Conservation (phyloP, 345 rosid genomes). For the Hypericum perforatum region DNA sequence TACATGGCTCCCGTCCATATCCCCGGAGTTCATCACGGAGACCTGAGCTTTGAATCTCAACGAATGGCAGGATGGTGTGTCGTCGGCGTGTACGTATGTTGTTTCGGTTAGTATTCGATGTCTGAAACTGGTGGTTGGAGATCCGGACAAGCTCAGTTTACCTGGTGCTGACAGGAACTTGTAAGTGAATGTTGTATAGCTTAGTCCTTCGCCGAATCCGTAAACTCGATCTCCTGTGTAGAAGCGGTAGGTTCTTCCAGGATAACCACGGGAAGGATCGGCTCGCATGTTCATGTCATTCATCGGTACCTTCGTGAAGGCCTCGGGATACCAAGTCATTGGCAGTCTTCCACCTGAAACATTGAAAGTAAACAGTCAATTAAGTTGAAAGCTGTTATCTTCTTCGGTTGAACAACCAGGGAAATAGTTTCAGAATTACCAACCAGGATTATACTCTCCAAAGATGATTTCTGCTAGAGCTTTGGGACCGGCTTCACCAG, state of each 20-base stretch:
- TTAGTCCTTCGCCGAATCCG: conserved; percentile 68
- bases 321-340: conserved; percentile 83
- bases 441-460: conserved; percentile 86
- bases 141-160: conserved; percentile 31
- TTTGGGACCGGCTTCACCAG: conserved; percentile 82
- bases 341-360: conserved; percentile 82
- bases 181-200: conserved; percentile 56
- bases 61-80: conserved; percentile 39
- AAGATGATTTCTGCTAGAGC: conserved; percentile 77
- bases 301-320: conserved; percentile 68
- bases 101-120: conserved; percentile 31
- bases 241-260: conserved; percentile 86
- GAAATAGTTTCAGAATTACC: conserved; percentile 11
- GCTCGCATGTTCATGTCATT: conserved; percentile 83
- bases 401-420: too few species aligned
- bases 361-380: conserved; percentile 11
- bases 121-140: conserved; percentile 15
- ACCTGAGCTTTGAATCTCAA: conserved; percentile 38
- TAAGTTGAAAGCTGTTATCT: background rate
- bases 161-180: conserved; percentile 50
- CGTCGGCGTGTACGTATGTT: conserved; percentile 22
- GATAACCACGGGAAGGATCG: conserved; percentile 57
- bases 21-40: conserved; percentile 48
- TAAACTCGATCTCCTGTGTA: conserved; percentile 59
- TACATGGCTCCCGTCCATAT: conserved; percentile 64